Percentiles rank a stretch among this genome's conserved stretches.
Evolutionary conservation across 306 rosid genomes (phyloP).

Genomic region (Castanea crenata): DNA sequence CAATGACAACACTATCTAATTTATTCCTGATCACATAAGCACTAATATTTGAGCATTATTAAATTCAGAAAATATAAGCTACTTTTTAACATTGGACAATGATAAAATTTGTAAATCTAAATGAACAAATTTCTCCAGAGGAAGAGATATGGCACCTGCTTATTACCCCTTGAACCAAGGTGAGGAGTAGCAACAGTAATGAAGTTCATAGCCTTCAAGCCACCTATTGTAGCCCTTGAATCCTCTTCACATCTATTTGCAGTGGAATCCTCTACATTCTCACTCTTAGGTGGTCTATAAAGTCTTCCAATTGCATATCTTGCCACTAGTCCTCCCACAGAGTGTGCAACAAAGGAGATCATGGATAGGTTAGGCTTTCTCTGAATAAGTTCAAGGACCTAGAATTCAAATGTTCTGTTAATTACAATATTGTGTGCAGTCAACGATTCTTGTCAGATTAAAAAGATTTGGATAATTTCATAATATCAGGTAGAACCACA

Average conservation of each 20-base stretch:
- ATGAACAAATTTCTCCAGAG: neutral
- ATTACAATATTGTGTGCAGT: neutral
- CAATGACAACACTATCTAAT: neutral
- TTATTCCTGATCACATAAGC: neutral
- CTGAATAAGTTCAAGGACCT: slow-evolving; percentile 70
- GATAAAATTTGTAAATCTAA: neutral
- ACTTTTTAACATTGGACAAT: slow-evolving; percentile 14
- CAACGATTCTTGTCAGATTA: slow-evolving; percentile 4
- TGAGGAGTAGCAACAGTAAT: slow-evolving; percentile 96
- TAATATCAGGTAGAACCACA: slow-evolving; percentile 8
- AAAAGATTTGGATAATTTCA: slow-evolving; percentile 10
- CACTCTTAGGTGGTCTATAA: slow-evolving; percentile 53
- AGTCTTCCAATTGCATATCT: slow-evolving; percentile 88
- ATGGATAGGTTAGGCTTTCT: slow-evolving; percentile 69
- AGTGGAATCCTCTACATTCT: slow-evolving; percentile 29
- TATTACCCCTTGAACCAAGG: slow-evolving; percentile 96
- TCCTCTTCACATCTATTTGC: slow-evolving; percentile 36
- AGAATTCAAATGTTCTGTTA: slow-evolving; percentile 19
- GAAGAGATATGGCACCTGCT: slow-evolving; percentile 55
- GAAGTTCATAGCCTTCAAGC: slow-evolving; percentile 86
- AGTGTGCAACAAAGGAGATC: slow-evolving; percentile 88
- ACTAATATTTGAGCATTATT: neutral
- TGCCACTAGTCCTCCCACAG: slow-evolving; percentile 96
- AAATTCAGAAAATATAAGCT: neutral
- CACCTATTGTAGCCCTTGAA: slow-evolving; percentile 58